Base-by-base conservation (phyloP, 2,329 filamentous ascomycete species). In the Calonectria pauciramosa region DNA sequence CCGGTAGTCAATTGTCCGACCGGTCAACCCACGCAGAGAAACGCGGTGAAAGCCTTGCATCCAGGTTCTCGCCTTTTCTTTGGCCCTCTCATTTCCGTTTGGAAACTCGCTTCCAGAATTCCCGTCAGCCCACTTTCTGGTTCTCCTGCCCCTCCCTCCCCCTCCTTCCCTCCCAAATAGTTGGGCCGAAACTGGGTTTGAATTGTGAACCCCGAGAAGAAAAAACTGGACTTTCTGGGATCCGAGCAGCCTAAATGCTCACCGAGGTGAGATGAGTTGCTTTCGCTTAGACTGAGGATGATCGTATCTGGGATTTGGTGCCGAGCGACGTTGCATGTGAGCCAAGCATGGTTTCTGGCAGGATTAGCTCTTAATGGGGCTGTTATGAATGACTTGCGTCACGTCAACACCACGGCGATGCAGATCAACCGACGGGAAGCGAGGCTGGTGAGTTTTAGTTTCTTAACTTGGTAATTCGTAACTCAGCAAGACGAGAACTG, bases 291-390 rank as follows among this genome's bases (percentile, higher is more conserved):
- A 23, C 26, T 47, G 20, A 47, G 32, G 18, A 38, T 34, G 26
- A 63, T 63, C 56, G 56, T 63, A 63, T 63, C 56, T 63, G 56
- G 36, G 3, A 18, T 63, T 63, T 63, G 56, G 41, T 63, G 56
- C 56, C 56, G 56, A 63, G 56, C 23, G 56, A 41, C 56, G 60
- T 65, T 65, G 60, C 60, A 65, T 65, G 60, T 41, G 26, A 63
- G 56, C 56, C 38, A 41, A 38, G 26, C 56, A 28, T 63, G 56
- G 36, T 63, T 63, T 41, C 11, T 38, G 23, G 56, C 36, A 41
- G 34, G 34, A 63, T 26, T 63, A 13, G 36, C 36, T 6, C 56
- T 63, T 63, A 44, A 63, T 41, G 38, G 26, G 4, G 56, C 56
- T 18, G 56, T 63, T 63, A 63, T 63, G 56, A 63, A 63, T 63